Base-by-base conservation (phyloP, 257 asterid genomes). In the Eustoma russellianum region DNA sequence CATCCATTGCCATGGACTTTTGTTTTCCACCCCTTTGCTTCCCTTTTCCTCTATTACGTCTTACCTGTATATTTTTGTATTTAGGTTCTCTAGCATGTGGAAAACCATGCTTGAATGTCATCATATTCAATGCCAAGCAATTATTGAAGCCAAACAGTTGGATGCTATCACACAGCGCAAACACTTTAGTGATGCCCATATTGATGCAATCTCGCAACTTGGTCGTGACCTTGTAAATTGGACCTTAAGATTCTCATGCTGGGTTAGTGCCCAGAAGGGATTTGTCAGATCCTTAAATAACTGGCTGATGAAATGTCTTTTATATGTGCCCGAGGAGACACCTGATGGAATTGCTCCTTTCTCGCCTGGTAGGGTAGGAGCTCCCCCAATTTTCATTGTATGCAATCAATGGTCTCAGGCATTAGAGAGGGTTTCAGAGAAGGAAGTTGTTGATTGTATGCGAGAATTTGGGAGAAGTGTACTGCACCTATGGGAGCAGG, bases 271-370 rank as follows among this genome's bases (percentile, higher is more conserved):
- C 28, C 98, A 86, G 52, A 86, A 74, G 76, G 87, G 87, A 33
- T 90, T 67, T 24, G 83, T 84, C 47, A 74, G 74, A 61, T 82
- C 98, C 33, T 55, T 90, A 52, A 83, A 90, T 59, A 74, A 57
- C 65, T 90, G 98, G 98, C 96, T 90, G 52, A 75, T 83, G 87
- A 90, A 90, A 74, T 90, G 95, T 68, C 86, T 90, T 52, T 79
- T 80, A 13, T 83, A 90, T 33, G 92, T 83, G 34, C 98, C 96
- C 4, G 98, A 90, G 63, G 98, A 86, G 80, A 90, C 98, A 35
- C 55, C 87, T 14, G 98, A 90, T 58, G 96, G 98, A 30, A 45
- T 73, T 16, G 95, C 67, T 73, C 95, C 96, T 5, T 86, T 90
- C 65, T 90, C 98, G 57, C 98, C 98, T 6, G 83, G 98, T 46